Percentiles rank a stretch among this genome's conserved stretches.
Evolutionary conservation across 208 protist species (phyloP).

Genomic region (Plasmodiophora brassicae): DNA sequence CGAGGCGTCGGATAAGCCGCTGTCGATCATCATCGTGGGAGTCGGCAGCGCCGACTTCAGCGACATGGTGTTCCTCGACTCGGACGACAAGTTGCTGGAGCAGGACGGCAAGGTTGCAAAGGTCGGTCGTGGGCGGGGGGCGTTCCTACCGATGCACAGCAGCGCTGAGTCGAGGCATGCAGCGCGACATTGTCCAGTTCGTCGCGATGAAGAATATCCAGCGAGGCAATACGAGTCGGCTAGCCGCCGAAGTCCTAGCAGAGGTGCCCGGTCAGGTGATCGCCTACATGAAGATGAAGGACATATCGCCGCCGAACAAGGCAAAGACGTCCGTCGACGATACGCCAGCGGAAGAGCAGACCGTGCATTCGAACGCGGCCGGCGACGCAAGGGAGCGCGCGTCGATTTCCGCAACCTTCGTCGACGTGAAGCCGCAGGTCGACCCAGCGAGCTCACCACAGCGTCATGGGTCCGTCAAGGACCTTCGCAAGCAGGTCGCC

Average conservation of each 20-base stretch:
- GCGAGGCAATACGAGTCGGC: constrained; percentile 29
- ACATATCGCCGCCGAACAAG: no score
- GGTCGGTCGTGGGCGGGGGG: no score
- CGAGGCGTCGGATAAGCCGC: constrained; percentile 63
- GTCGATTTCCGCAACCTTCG: no score
- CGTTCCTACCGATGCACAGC: no score
- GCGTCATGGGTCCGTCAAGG: no score
- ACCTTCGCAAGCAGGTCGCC: no score
- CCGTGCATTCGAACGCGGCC: no score
- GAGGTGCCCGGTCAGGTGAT: constrained; percentile 49
- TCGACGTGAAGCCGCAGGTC: no score
- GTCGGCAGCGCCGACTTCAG: constrained; percentile 75
- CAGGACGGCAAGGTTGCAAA: constrained; percentile 26
- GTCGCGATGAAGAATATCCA: constrained; percentile 58
- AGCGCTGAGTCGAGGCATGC: not conserved
- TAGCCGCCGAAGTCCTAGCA: constrained; percentile 42
- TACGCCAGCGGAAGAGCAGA: no score
- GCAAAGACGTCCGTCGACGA: no score
- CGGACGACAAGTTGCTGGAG: constrained; percentile 64
- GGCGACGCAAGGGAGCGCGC: no score
- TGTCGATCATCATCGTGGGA: constrained; percentile 83
- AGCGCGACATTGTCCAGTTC: constrained; percentile 66
- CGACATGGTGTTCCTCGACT: constrained; percentile 80
- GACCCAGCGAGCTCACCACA: no score
- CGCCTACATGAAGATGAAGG: constrained; percentile 44